Evolutionary conservation across 306 rosid species (phyloP).

Genomic region (Quercus aquifolioides): DNA sequence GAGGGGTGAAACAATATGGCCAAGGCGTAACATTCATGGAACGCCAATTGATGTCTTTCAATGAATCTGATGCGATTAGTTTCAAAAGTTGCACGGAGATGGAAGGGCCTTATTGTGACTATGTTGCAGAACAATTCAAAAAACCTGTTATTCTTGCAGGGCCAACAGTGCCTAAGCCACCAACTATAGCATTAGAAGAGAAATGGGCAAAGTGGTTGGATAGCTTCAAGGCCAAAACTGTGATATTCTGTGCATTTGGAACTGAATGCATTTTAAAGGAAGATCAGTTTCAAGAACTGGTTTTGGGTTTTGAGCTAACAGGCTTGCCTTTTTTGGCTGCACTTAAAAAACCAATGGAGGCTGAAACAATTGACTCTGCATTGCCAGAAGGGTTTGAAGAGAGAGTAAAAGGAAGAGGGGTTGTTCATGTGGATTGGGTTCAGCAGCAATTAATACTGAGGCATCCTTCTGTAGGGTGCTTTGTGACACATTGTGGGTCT

Average conservation of each 20-base stretch:
- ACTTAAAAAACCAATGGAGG: conserved; percentile 25
- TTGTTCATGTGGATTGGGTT: conserved; percentile 38
- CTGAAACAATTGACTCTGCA: conserved; percentile 13
- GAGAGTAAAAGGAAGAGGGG: conserved; percentile 21
- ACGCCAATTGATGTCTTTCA: no score
- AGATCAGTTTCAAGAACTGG: conserved; percentile 24
- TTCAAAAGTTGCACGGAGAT: conserved; percentile 29
- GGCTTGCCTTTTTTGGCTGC: conserved; percentile 33
- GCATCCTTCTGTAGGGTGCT: conserved; percentile 44
- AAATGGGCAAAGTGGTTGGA: conserved; percentile 29
- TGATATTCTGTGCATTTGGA: conserved; percentile 19
- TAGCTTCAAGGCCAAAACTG: conserved; percentile 3
- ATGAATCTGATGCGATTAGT: background rate
- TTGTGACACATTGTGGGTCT: conserved; percentile 41
- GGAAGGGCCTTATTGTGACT: conserved; percentile 14
- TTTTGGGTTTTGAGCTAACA: conserved; percentile 38
- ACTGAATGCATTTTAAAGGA: background rate
- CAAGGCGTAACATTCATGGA: no score
- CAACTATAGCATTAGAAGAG: conserved; percentile 16
- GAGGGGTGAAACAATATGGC: no score
- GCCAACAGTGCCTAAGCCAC: background rate
- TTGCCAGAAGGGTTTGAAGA: conserved; percentile 32
- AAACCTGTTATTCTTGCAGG: conserved; percentile 29
- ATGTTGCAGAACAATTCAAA: background rate
- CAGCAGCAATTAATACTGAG: conserved; percentile 34